A percentile compares a stretch with the other conserved stretches of the same genome.
Conservation (phyloP, 2,329 filamentous ascomycete genomes). For the Ascosphaera apis region DNA sequence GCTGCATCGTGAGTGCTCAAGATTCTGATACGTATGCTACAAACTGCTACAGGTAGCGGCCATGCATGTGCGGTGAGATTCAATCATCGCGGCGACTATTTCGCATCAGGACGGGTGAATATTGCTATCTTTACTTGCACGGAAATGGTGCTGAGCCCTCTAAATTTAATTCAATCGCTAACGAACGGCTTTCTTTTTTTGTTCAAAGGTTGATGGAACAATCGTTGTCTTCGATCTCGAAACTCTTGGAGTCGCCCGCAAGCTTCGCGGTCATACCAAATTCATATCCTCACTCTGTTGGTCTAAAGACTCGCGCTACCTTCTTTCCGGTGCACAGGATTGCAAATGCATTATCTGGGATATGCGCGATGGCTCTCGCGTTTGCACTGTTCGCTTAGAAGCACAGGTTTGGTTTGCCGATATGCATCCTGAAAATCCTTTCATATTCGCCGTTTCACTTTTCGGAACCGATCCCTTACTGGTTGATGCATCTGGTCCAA, state of each 20-base stretch:
- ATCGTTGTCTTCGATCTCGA: slow-evolving; percentile 94
- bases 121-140: too few species aligned
- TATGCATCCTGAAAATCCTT: slow-evolving; percentile 79
- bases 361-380: slow-evolving; percentile 44
- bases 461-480: slow-evolving; percentile 85
- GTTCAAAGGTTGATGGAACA: slow-evolving; percentile 48
- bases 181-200: slow-evolving; percentile 5
- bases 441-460: slow-evolving; percentile 13
- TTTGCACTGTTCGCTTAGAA: slow-evolving; percentile 74
- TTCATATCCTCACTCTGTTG: slow-evolving; percentile 76
- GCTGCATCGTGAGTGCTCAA: too few species aligned
- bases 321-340: slow-evolving; percentile 81
- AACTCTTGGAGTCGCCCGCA: slow-evolving; percentile 87
- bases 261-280: slow-evolving; percentile 76
- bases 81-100: slow-evolving; percentile 80
- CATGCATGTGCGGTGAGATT: slow-evolving; percentile 54
- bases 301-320: slow-evolving; percentile 75
- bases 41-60: slow-evolving; percentile 27
- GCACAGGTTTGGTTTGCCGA: slow-evolving; percentile 92
- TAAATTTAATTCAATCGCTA: too few species aligned
- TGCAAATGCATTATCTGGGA: slow-evolving; percentile 97
- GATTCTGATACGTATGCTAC: too few species aligned
- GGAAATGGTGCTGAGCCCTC: too few species aligned
- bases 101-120: slow-evolving; percentile 67
- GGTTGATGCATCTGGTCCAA: slow-evolving; percentile 50